Evolutionary conservation across 2,329 filamentous ascomycete species (phyloP).

Genomic region (Cercospora brassicicola): DNA sequence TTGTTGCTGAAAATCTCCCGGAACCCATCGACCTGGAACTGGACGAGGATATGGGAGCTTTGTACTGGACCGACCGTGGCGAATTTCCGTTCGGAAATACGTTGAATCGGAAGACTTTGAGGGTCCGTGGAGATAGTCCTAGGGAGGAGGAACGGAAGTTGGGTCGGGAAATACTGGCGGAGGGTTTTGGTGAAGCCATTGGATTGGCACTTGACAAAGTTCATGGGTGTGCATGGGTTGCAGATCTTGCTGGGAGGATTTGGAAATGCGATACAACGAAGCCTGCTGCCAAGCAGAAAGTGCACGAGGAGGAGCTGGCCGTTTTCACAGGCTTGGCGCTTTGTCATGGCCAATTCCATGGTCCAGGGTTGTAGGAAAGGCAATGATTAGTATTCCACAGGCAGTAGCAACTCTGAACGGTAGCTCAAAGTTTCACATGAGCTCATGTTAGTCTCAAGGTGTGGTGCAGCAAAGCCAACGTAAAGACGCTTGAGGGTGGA

Average conservation of each 20-base stretch:
- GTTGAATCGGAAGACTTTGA: constrained; percentile 45
- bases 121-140: constrained; percentile 11
- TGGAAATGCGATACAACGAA: constrained; percentile 19
- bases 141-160: constrained; percentile 21
- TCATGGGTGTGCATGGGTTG: constrained; percentile 21
- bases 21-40: constrained; percentile 61
- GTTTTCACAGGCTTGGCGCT: constrained; percentile 21
- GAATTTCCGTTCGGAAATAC: constrained; percentile 58
- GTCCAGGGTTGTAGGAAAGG: background rate
- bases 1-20: constrained; percentile 49
- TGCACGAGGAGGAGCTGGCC: constrained; percentile 19
- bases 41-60: constrained; percentile 45
- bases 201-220: constrained; percentile 22
- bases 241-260: constrained; percentile 21
- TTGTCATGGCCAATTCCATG: background rate
- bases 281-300: constrained; percentile 20
- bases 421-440: background rate
- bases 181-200: constrained; percentile 29
- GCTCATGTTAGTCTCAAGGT: background rate
- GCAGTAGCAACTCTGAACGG: background rate
- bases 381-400: background rate
- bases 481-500: background rate
- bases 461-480: background rate
- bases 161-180: constrained; percentile 26
- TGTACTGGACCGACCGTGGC: constrained; percentile 64